Conservation (phyloP, 768 basidiomycete species). For the Mycena haematopus region DNA sequence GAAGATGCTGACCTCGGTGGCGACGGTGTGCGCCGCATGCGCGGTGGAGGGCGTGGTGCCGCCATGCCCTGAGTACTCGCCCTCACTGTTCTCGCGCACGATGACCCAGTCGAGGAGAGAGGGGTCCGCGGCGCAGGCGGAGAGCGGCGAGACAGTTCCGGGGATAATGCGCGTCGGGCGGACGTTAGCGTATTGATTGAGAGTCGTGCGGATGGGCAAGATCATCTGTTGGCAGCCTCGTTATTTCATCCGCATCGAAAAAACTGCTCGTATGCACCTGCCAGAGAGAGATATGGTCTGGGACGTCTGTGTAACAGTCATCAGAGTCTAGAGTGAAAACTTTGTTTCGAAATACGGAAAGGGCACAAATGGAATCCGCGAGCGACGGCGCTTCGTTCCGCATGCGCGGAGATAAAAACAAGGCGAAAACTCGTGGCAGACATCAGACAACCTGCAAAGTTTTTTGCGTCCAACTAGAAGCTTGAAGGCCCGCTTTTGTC, state of each 20-base stretch:
- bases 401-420: too few species aligned
- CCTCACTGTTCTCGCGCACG: conserved; percentile 63
- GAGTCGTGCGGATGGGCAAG: conserved; percentile 56
- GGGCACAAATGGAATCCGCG: background rate
- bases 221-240: conserved; percentile 31
- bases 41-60: conserved; percentile 49
- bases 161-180: conserved; percentile 56
- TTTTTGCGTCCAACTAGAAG: too few species aligned
- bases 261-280: conserved; percentile 35
- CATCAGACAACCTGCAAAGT: too few species aligned
- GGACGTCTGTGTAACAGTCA: conserved; percentile 38
- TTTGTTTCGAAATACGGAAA: too few species aligned
- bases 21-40: conserved; percentile 50
- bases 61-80: conserved; percentile 59
- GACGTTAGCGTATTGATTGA: conserved; percentile 58
- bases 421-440: too few species aligned
- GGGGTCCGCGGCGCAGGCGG: conserved; percentile 46
- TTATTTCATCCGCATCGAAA: background rate
- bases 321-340: background rate
- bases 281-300: conserved; percentile 66
- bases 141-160: conserved; percentile 54
- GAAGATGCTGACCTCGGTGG: conserved; percentile 49
- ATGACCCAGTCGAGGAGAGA: conserved; percentile 57
- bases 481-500: too few species aligned
- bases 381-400: background rate